Percentiles rank a stretch among this genome's conserved stretches.
These are phyloP conservation scores for Fusarium sp. DNA, from an alignment of 2,329 filamentous ascomycete genomes.

Conservation along the genomic window DNA sequence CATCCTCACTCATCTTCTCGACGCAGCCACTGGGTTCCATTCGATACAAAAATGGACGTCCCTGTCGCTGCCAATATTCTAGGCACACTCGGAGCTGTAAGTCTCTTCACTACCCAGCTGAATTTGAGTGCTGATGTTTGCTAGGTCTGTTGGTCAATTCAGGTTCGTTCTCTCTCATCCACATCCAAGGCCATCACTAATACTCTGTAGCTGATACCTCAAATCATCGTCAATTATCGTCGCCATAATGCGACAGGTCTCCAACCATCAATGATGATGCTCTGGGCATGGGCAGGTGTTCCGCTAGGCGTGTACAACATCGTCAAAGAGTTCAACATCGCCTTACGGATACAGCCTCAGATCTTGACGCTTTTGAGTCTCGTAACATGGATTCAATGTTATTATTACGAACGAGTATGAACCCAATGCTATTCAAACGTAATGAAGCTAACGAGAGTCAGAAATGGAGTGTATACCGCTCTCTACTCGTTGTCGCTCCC, in stretches of 20 bases:
- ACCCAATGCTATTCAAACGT: fast-evolving
- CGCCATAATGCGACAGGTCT: constrained; percentile 74
- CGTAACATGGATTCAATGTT: constrained; percentile 58
- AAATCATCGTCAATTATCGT: constrained; percentile 75
- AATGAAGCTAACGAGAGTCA: constrained; percentile 44
- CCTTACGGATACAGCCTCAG: constrained; percentile 57
- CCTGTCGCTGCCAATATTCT: constrained; percentile 68
- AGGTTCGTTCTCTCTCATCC: constrained; percentile 54
- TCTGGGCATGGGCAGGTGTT: constrained; percentile 76
- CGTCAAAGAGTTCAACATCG: constrained; percentile 56
- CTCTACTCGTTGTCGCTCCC: constrained; percentile 60
- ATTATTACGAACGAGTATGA: constrained; percentile 55
- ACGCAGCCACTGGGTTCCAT: fast-evolving
- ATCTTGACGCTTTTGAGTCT: constrained; percentile 57
- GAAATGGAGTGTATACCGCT: constrained; percentile 64
- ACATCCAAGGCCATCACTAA: background rate
- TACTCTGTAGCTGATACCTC: constrained; percentile 68
- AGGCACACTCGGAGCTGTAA: constrained; percentile 68
- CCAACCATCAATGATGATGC: constrained; percentile 77
- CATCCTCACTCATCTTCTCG: background rate
- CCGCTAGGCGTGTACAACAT: constrained; percentile 69
- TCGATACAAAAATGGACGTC: constrained; percentile 58
- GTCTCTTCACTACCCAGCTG: constrained; percentile 5
- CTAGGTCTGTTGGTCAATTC: constrained; percentile 72
- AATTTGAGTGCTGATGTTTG: background rate